These are phyloP conservation scores for Hypoxylon sp. DNA, from an alignment of 2,329 filamentous ascomycete genomes.

Conservation along the genomic window DNA sequence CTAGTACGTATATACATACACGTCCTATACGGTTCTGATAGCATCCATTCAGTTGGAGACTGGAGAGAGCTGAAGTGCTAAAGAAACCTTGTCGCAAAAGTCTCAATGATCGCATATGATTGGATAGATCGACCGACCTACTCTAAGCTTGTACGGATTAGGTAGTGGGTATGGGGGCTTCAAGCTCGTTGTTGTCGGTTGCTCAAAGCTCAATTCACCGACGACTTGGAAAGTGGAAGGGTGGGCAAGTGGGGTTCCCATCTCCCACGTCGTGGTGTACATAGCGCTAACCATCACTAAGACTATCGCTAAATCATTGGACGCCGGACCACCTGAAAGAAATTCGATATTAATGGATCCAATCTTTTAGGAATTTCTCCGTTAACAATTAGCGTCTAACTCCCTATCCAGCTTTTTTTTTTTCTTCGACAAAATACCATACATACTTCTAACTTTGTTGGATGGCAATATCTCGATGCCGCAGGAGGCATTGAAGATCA, in stretches of 20 bases:
- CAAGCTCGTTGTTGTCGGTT: background rate
- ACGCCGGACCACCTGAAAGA: slow-evolving; percentile 33
- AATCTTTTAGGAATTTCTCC: slow-evolving; percentile 37
- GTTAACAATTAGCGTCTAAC: slow-evolving; percentile 11
- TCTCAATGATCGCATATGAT: slow-evolving; percentile 27
- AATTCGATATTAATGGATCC: slow-evolving; percentile 43
- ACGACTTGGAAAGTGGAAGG: slow-evolving; percentile 12
- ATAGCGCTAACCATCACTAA: slow-evolving; percentile 11
- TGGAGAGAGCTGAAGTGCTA: background rate
- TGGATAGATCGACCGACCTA: slow-evolving; percentile 15
- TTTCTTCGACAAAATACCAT: slow-evolving; percentile 7
- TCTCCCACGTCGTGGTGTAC: slow-evolving; percentile 19
- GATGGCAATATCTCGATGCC: slow-evolving; percentile 42
- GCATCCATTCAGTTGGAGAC: background rate
- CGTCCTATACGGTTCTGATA: background rate
- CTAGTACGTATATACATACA: too few species aligned
- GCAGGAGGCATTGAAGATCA: slow-evolving; percentile 43
- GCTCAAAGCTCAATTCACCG: slow-evolving; percentile 20
- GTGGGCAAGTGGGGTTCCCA: slow-evolving; percentile 32
- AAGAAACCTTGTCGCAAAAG: slow-evolving; percentile 13
- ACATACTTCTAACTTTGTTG: slow-evolving; percentile 9
- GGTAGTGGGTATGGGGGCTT: slow-evolving; percentile 16
- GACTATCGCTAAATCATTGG: slow-evolving; percentile 43
- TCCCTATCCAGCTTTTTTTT: slow-evolving; percentile 1
- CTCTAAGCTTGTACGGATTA: slow-evolving; percentile 12